Percentiles rank a stretch among this genome's conserved stretches.
Conservation (phyloP, 495 filamentous ascomycete species). For the Xanthoparmelia taractica region DNA sequence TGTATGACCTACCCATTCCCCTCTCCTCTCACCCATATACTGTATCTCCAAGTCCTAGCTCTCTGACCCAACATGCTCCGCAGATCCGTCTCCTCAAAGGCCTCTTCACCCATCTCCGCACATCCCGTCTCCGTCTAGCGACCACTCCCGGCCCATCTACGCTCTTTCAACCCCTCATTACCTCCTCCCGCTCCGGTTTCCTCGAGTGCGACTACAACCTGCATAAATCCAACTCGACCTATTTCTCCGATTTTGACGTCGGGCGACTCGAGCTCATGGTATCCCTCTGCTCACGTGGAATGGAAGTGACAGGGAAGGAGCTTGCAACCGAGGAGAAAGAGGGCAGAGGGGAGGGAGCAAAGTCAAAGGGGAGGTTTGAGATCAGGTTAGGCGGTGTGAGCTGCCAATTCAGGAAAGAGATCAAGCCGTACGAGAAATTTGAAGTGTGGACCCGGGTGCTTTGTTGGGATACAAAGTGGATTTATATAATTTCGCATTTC, state of each 20-base stretch:
- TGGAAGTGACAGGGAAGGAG: conserved; percentile 37
- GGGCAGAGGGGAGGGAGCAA: not conserved
- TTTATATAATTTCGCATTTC: conserved; percentile 68
- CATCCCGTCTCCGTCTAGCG: conserved; percentile 16
- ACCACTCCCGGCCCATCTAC: conserved; percentile 13
- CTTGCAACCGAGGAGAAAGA: conserved; percentile 31
- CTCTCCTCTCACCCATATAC: conserved; percentile 28
- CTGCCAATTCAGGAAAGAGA: conserved; percentile 60
- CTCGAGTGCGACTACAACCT: conserved; percentile 59
- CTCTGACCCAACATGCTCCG: not conserved
- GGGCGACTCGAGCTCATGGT: conserved; percentile 56
- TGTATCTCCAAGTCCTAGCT: not conserved
- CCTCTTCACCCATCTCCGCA: conserved; percentile 17
- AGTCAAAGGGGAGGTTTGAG: conserved; percentile 24
- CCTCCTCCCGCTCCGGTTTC: conserved; percentile 43
- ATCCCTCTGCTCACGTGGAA: conserved; percentile 50
- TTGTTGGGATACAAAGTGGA: conserved; percentile 78
- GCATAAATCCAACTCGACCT: conserved; percentile 69
- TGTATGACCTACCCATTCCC: conserved; percentile 37
- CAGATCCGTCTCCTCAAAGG: conserved; percentile 21
- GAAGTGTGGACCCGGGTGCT: conserved; percentile 62
- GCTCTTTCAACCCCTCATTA: conserved; percentile 50
- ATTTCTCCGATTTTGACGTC: conserved; percentile 67
- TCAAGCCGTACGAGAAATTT: conserved; percentile 56
- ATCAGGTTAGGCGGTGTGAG: conserved; percentile 55